Conservation (phyloP, 179 eudicot species). For the Camellia oleifera region DNA sequence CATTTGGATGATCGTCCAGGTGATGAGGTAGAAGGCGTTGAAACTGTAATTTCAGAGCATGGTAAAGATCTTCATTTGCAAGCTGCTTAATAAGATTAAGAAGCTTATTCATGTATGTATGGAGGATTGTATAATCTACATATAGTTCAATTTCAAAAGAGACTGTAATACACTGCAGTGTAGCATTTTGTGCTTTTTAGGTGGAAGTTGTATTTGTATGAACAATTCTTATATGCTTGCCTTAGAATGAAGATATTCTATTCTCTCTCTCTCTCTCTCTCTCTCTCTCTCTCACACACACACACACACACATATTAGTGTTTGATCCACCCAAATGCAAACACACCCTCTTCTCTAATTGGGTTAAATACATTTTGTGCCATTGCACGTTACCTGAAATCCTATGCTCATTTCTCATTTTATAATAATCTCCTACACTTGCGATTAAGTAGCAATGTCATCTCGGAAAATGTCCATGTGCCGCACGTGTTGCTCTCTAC, state of each 20-base stretch:
- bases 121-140: background rate
- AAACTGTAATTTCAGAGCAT: conserved; percentile 20
- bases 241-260: background rate
- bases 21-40: conserved; percentile 20
- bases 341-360: too few relatives aligned
- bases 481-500: too few relatives aligned
- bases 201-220: background rate
- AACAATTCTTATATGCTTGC: background rate
- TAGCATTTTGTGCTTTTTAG: background rate
- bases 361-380: too few relatives aligned
- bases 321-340: too few relatives aligned
- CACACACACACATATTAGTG: too few relatives aligned
- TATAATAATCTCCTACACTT: too few relatives aligned
- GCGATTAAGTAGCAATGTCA: too few relatives aligned
- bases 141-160: background rate
- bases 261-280: background rate
- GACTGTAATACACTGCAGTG: background rate
- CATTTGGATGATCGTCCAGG: conserved; percentile 46
- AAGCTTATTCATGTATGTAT: conserved; percentile 2
- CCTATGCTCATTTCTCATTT: too few relatives aligned
- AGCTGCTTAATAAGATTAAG: conserved; percentile 20
- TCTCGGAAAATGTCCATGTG: too few relatives aligned
- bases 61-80: conserved; percentile 36
- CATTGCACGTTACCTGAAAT: too few relatives aligned
- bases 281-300: background rate